phyloP scores from a whole-genome alignment of 1,284 basidiomycete species.

The Tilletia setariae region DNA sequence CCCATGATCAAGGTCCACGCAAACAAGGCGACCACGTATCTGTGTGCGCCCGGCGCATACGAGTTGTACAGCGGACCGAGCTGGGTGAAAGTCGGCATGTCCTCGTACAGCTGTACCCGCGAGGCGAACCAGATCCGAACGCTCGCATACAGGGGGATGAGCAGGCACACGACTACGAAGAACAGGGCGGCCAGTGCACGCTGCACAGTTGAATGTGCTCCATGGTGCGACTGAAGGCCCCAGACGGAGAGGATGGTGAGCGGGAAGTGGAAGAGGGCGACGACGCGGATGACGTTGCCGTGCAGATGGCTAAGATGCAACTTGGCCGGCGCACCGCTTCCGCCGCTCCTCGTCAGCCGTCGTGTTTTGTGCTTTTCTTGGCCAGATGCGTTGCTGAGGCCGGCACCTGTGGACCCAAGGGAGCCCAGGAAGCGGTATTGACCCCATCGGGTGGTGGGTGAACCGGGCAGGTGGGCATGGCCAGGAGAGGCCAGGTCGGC shows the following conservation, averaged over 20 bases:
- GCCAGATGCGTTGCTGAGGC: too few relatives aligned
- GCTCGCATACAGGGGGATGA: slow-evolving; percentile 72
- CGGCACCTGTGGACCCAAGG: background rate
- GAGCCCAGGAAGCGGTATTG: slow-evolving; percentile 7
- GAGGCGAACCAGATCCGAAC: slow-evolving; percentile 72
- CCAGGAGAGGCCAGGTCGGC: background rate
- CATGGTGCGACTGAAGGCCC: slow-evolving; percentile 67
- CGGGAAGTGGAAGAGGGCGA: slow-evolving; percentile 88
- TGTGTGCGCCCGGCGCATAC: slow-evolving; percentile 83
- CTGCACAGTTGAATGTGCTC: slow-evolving; percentile 59
- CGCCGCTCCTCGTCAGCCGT: background rate
- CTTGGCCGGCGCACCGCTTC: background rate
- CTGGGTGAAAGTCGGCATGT: slow-evolving; percentile 82
- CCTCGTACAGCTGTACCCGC: slow-evolving; percentile 87
- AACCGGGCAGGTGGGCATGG: background rate
- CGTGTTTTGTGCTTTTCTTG: too few relatives aligned
- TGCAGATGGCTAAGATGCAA: slow-evolving; percentile 56
- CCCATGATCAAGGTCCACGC: slow-evolving; percentile 75
- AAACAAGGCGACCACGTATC: slow-evolving; percentile 79
- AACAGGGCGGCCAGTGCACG: slow-evolving; percentile 71
- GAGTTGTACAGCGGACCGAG: slow-evolving; percentile 94
- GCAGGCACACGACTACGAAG: slow-evolving; percentile 73
- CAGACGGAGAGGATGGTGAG: slow-evolving; percentile 86
- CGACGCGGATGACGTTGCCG: slow-evolving; percentile 83
- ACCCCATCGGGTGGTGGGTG: background rate